These are phyloP conservation scores for Phlyctochytrium planicorne DNA, from an alignment of 192 early-diverging fungal species.

Conservation along the genomic window DNA sequence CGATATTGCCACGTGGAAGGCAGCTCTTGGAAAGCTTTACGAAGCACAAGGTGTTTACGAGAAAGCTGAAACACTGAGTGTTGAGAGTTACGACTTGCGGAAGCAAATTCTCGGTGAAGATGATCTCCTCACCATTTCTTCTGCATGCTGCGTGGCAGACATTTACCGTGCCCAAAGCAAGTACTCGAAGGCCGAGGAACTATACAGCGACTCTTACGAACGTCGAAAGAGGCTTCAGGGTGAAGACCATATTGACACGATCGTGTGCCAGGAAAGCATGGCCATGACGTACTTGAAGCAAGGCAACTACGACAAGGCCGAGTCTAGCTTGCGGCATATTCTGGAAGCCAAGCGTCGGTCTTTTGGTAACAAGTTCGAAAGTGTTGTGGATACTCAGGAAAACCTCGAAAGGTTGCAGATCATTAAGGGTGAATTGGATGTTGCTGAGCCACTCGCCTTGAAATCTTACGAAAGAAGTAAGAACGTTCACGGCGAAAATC, in stretches of 20 bases:
- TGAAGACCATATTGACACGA: slow-evolving; percentile 18
- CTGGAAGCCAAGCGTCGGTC: slow-evolving; percentile 14
- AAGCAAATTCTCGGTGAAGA: slow-evolving; percentile 27
- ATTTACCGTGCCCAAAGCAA: slow-evolving; percentile 13
- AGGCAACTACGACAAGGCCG: slow-evolving; percentile 28
- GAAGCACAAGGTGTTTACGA: slow-evolving; percentile 21
- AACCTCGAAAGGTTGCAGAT: too few relatives aligned
- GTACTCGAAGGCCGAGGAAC: slow-evolving; percentile 18
- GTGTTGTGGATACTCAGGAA: too few relatives aligned
- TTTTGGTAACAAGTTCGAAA: too few relatives aligned
- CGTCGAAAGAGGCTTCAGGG: slow-evolving; percentile 9
- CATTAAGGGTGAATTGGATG: slow-evolving; percentile 1
- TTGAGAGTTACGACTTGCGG: slow-evolving; percentile 13
- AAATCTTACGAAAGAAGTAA: neutral
- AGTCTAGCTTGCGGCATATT: slow-evolving; percentile 10
- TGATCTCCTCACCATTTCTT: slow-evolving; percentile 13
- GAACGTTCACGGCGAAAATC: neutral
- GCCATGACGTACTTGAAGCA: slow-evolving; percentile 20
- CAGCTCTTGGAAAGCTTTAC: slow-evolving; percentile 8
- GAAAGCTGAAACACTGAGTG: slow-evolving; percentile 4
- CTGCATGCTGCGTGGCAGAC: slow-evolving; percentile 10
- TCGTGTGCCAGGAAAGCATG: slow-evolving; percentile 16
- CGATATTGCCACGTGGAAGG: neutral
- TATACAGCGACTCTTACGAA: slow-evolving; percentile 22
- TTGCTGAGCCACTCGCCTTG: slow-evolving; percentile 10